phyloP scores from a whole-genome alignment of 169 alveolate species.

The Eimeria brunetti region DNA sequence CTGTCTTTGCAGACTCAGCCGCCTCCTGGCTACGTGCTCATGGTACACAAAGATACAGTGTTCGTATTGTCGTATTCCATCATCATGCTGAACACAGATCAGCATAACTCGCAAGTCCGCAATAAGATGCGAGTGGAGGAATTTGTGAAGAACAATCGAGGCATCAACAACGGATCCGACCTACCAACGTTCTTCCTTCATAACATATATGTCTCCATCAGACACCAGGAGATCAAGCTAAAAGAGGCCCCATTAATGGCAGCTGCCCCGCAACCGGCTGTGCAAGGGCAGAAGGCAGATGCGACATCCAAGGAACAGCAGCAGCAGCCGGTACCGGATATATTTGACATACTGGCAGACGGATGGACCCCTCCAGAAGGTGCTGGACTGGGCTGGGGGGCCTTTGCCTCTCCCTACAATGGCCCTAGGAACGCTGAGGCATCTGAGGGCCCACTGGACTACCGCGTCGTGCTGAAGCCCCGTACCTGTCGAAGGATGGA shows the following conservation, averaged over 20 bases:
- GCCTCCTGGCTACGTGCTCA: slow-evolving; percentile 62
- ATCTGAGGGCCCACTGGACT: background rate
- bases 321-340: slow-evolving; percentile 42
- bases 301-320: slow-evolving; percentile 51
- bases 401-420: slow-evolving; percentile 63
- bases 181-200: slow-evolving; percentile 87
- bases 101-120: slow-evolving; percentile 92
- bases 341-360: slow-evolving; percentile 42
- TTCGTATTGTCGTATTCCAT: slow-evolving; percentile 92
- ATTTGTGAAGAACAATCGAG: slow-evolving; percentile 92
- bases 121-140: slow-evolving; percentile 92
- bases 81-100: slow-evolving; percentile 95
- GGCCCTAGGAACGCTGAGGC: background rate
- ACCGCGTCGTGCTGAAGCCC: slow-evolving; percentile 19
- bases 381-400: slow-evolving; percentile 63
- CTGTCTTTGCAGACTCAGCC: slow-evolving; percentile 8
- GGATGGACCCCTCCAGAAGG: slow-evolving; percentile 64
- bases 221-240: slow-evolving; percentile 84
- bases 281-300: slow-evolving; percentile 46
- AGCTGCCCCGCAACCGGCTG: slow-evolving; percentile 39
- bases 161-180: slow-evolving; percentile 92
- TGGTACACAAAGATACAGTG: slow-evolving; percentile 88
- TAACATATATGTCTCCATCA: slow-evolving; percentile 86
- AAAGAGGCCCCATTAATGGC: slow-evolving; percentile 20
- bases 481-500: background rate